These are phyloP conservation scores for Benincasa hispida DNA, from an alignment of 306 rosid genomes.

Conservation along the genomic window DNA sequence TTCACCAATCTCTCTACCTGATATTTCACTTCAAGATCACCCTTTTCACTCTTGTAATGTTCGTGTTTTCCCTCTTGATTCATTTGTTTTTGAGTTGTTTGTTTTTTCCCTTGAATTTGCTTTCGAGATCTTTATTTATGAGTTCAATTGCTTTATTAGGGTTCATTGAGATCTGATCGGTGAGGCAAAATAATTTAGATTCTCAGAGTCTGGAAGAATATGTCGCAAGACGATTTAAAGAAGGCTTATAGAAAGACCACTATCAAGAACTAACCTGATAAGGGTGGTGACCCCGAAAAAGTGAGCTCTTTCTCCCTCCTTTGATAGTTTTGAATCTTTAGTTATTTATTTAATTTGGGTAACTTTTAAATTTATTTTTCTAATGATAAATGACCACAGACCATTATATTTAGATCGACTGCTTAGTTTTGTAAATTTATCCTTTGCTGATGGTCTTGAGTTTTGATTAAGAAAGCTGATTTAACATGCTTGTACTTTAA, in stretches of 20 bases:
- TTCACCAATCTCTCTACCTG: background rate
- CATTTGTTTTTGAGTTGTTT: background rate
- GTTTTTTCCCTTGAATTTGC: background rate
- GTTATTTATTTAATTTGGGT: no score
- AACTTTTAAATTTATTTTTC: background rate
- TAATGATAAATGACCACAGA: background rate
- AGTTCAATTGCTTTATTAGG: background rate
- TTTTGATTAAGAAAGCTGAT: background rate
- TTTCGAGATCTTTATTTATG: background rate
- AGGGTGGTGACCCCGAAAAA: conserved; percentile 53
- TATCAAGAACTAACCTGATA: conserved; percentile 43
- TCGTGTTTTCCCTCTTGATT: background rate
- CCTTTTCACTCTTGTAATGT: background rate
- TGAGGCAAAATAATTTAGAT: conserved; percentile 25
- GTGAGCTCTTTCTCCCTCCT: background rate
- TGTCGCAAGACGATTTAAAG: conserved; percentile 46
- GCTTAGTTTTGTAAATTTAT: background rate
- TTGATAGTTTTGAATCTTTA: background rate
- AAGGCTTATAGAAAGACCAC: conserved; percentile 49
- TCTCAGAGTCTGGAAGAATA: conserved; percentile 38
- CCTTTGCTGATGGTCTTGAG: background rate
- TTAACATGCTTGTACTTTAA: background rate
- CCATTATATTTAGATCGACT: background rate
- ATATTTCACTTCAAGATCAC: background rate
- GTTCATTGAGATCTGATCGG: conserved; percentile 5